Conservation (phyloP, 106 monocot genomes). For the Platanthera guangdongensis region DNA sequence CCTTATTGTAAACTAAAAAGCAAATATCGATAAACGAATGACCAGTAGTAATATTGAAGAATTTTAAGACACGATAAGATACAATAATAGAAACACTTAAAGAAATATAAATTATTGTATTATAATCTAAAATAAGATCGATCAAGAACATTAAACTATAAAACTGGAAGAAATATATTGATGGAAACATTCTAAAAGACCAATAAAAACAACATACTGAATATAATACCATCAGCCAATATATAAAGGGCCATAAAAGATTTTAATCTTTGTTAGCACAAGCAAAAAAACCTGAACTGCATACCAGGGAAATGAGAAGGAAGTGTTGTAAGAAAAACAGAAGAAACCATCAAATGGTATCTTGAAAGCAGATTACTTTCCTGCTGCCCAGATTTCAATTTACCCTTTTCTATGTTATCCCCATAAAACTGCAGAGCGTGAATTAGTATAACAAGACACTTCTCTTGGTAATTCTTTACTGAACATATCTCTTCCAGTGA, state of each 20-base stretch:
- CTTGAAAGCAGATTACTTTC: conserved; percentile 42
- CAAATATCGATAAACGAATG: too few relatives aligned
- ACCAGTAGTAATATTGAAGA: not conserved
- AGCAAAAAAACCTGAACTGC: not conserved
- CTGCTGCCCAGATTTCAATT: conserved; percentile 13
- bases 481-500: conserved; percentile 58
- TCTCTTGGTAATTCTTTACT: conserved; percentile 58
- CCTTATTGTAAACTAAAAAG: too few relatives aligned
- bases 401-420: conserved; percentile 20
- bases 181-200: not conserved
- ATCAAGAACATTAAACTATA: not conserved
- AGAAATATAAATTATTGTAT: not conserved
- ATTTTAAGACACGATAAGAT: not conserved
- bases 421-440: conserved; percentile 38
- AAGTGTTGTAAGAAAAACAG: conserved; percentile 76
- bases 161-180: not conserved
- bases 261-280: not conserved
- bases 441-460: conserved; percentile 40
- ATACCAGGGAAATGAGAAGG: conserved; percentile 64
- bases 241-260: not conserved
- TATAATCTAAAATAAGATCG: not conserved
- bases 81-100: not conserved
- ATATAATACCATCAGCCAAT: not conserved
- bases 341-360: conserved; percentile 78
- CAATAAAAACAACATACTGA: not conserved